Conservation (phyloP, 371 early-diverging fungal genomes). For the Mortierella sp. region DNA sequence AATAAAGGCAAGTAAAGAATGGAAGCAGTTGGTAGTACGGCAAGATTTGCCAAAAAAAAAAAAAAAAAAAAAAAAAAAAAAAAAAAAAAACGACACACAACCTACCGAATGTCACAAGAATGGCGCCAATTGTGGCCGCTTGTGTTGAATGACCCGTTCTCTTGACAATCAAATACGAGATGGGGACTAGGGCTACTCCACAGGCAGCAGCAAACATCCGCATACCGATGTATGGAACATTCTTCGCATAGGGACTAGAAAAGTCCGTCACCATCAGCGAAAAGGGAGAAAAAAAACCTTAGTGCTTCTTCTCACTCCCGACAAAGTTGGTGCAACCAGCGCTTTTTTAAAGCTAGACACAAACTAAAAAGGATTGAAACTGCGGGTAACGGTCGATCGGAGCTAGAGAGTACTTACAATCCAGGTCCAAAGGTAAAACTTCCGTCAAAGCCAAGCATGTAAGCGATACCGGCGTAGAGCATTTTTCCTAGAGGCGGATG, state of each 20-base stretch:
- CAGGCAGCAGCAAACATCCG: conserved; percentile 87
- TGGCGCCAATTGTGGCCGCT: conserved; percentile 75
- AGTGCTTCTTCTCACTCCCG: too few relatives aligned
- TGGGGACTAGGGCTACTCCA: conserved; percentile 91
- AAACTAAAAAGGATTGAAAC: too few relatives aligned
- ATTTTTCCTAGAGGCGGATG: conserved; percentile 99
- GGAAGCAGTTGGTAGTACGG: too few relatives aligned
- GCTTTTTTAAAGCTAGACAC: too few relatives aligned
- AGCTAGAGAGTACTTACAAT: conserved; percentile 3
- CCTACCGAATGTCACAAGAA: conserved; percentile 73
- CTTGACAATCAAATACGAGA: conserved; percentile 88
- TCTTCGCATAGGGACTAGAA: conserved; percentile 1
- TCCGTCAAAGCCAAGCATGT: conserved; percentile 88
- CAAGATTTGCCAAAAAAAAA: too few relatives aligned
- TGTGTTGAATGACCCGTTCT: conserved; percentile 73
- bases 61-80: neutral
- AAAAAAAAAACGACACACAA: neutral
- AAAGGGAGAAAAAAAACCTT: too few relatives aligned
- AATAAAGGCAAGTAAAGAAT: too few relatives aligned
- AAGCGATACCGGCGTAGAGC: conserved; percentile 90
- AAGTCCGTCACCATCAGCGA: neutral
- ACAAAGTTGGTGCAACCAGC: too few relatives aligned
- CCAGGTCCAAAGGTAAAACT: conserved; percentile 92
- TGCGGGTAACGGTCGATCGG: neutral
- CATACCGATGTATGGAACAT: conserved; percentile 46